These are phyloP conservation scores for Phlebiopsis gigantea DNA, from an alignment of 768 basidiomycete species.

Conservation along the genomic window DNA sequence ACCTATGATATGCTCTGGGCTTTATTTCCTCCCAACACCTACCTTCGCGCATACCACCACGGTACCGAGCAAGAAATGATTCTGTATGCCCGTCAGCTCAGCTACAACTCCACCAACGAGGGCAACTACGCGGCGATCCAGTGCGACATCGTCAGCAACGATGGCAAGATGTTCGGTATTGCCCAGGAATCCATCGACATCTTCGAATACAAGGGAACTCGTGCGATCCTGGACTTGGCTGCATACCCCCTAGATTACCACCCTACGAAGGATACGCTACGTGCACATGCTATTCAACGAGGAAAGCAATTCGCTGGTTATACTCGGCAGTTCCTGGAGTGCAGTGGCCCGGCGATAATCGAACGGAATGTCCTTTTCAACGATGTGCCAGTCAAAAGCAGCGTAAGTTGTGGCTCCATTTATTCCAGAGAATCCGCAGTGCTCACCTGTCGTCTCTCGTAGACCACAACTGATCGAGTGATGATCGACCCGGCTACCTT, in stretches of 20 bases:
- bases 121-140: neutral
- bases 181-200: constrained; percentile 1
- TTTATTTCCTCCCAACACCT: constrained; percentile 6
- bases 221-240: neutral
- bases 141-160: constrained; percentile 7
- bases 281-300: neutral
- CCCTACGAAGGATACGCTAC: neutral
- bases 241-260: neutral
- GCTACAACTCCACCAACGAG: neutral
- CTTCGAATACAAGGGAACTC: neutral
- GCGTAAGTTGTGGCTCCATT: neutral
- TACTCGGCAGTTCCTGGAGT: neutral
- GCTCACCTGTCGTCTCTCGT: neutral
- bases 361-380: neutral
- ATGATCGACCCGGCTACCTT: constrained; percentile 7
- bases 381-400: neutral
- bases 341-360: neutral
- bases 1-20: constrained; percentile 8
- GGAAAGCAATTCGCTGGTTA: neutral
- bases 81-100: neutral
- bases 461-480: constrained; percentile 1
- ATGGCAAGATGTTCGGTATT: constrained; percentile 3
- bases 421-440: neutral
- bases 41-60: neutral
- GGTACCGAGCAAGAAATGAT: constrained; percentile 3